Evolutionary conservation across 352 stramenopile species (phyloP).

Genomic region (Pythium pyrilobum): DNA sequence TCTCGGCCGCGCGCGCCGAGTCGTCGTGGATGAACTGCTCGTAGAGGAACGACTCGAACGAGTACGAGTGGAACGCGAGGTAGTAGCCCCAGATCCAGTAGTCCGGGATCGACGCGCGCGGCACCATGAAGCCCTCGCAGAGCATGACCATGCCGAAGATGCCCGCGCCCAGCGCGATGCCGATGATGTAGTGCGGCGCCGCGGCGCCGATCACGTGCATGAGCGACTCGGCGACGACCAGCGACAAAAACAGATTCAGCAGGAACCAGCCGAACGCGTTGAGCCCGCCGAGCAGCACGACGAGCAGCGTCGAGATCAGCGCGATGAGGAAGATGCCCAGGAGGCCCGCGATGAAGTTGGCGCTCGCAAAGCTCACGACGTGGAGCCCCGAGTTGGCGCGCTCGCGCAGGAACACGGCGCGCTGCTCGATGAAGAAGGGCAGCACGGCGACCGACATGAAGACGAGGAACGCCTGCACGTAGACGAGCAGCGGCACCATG

Average conservation of each 20-base stretch:
- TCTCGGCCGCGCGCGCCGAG: neutral
- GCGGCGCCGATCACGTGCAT: slow-evolving; percentile 77
- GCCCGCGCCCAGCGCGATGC: slow-evolving; percentile 72
- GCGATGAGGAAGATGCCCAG: slow-evolving; percentile 58
- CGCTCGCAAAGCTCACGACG: slow-evolving; percentile 65
- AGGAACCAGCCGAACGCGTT: slow-evolving; percentile 62
- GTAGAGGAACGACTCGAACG: slow-evolving; percentile 47
- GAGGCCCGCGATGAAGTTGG: slow-evolving; percentile 64
- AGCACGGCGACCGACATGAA: slow-evolving; percentile 90
- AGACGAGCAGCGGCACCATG: slow-evolving; percentile 77
- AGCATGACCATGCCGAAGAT: slow-evolving; percentile 88
- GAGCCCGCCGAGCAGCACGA: slow-evolving; percentile 46
- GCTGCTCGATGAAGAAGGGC: slow-evolving; percentile 81
- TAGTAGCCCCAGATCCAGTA: slow-evolving; percentile 55
- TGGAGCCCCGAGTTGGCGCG: slow-evolving; percentile 76
- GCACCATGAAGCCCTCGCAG: slow-evolving; percentile 85
- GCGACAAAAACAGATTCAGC: slow-evolving; percentile 68
- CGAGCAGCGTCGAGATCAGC: slow-evolving; percentile 37
- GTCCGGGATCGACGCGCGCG: slow-evolving; percentile 40
- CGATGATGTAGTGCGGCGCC: slow-evolving; percentile 85
- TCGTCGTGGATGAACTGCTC: slow-evolving; percentile 31
- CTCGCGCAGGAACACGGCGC: slow-evolving; percentile 82
- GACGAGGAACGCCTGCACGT: slow-evolving; percentile 85
- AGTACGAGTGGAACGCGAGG: slow-evolving; percentile 55
- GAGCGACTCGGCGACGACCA: slow-evolving; percentile 73